phyloP scores from a whole-genome alignment of 1,139 yeast genomes.

The Candida sojae region DNA sequence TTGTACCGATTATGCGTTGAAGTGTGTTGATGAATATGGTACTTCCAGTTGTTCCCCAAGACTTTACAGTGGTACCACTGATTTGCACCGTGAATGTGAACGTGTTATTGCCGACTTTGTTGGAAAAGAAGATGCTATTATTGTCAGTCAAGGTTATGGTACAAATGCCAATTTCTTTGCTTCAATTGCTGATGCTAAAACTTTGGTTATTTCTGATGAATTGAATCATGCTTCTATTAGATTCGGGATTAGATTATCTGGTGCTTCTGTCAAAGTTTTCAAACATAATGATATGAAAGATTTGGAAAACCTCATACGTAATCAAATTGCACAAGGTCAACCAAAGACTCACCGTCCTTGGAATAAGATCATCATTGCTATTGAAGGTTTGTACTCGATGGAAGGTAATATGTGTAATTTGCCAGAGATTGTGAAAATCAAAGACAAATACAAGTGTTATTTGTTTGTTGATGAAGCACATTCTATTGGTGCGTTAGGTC shows the following conservation, averaged over 20 bases:
- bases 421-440: constrained; percentile 73
- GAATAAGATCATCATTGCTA: constrained; percentile 90
- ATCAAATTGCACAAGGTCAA: constrained; percentile 94
- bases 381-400: constrained; percentile 97
- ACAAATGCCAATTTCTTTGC: constrained; percentile 92
- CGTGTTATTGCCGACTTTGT: constrained; percentile 77
- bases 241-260: constrained; percentile 90
- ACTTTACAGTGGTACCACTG: constrained; percentile 71
- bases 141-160: constrained; percentile 94
- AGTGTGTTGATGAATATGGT: constrained; percentile 67
- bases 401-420: constrained; percentile 94
- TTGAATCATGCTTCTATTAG: constrained; percentile 95
- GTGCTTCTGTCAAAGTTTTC: constrained; percentile 90
- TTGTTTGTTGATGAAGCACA: constrained; percentile 97
- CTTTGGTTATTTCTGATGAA: constrained; percentile 90
- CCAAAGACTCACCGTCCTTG: constrained; percentile 97
- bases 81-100: constrained; percentile 76
- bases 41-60: constrained; percentile 80
- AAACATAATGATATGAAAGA: constrained; percentile 88
- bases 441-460: constrained; percentile 85
- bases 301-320: constrained; percentile 78
- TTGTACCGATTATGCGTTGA: constrained; percentile 81
- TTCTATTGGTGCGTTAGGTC: constrained; percentile 97
- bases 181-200: constrained; percentile 80
- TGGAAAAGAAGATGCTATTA: constrained; percentile 84